A percentile compares a stretch with the other conserved stretches of the same genome.
phyloP scores from a whole-genome alignment of 1,139 yeast genomes.

The Blastobotrys illinoisensis region DNA sequence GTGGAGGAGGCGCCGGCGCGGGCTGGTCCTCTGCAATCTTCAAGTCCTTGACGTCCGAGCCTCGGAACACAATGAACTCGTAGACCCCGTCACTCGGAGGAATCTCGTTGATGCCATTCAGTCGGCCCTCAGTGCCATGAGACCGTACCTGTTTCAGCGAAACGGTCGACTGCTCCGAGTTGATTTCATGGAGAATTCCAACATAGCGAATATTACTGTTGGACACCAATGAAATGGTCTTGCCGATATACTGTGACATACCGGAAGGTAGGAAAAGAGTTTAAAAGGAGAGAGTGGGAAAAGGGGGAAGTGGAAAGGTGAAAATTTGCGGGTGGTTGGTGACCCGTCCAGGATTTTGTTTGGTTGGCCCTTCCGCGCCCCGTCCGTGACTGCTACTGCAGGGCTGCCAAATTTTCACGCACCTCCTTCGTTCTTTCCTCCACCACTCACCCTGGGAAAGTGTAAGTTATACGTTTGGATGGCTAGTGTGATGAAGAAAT shows the following conservation, averaged over 20 bases:
- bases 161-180: conserved; percentile 88
- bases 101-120: conserved; percentile 65
- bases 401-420: not conserved
- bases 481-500: not conserved
- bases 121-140: conserved; percentile 90
- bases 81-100: conserved; percentile 68
- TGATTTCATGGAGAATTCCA: conserved; percentile 79
- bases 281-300: not conserved
- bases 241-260: conserved; percentile 89
- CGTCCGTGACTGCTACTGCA: not conserved
- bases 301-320: not conserved
- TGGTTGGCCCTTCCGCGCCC: not conserved
- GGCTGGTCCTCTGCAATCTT: conserved; percentile 61
- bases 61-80: conserved; percentile 81
- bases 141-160: conserved; percentile 77
- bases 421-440: not conserved
- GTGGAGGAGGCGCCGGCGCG: conserved; percentile 23
- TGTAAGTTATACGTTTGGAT: not conserved
- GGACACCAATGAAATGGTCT: conserved; percentile 83
- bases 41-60: conserved; percentile 88
- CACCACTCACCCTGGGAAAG: not conserved
- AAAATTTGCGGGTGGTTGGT: not conserved
- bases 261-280: not conserved
- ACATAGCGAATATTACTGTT: conserved; percentile 84
- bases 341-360: not conserved